phyloP scores from a whole-genome alignment of 2,329 filamentous ascomycete species.

The Dothideomycetes sp. region DNA sequence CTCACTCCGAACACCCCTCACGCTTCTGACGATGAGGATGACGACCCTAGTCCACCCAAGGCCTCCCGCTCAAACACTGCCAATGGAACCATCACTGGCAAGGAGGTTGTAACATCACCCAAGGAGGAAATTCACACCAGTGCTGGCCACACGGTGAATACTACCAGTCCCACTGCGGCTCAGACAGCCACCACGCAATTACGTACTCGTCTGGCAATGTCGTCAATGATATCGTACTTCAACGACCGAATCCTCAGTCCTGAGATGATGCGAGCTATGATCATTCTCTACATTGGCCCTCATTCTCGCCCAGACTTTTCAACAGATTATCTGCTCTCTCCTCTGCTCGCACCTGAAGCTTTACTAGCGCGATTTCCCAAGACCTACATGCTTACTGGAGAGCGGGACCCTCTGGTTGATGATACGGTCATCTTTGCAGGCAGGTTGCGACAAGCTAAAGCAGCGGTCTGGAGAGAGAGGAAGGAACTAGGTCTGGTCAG shows the following conservation, averaged over 20 bases:
- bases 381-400: conserved; percentile 86
- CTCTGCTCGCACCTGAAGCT: conserved; percentile 76
- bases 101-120: conserved; percentile 2
- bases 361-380: conserved; percentile 83
- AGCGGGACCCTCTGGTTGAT: conserved; percentile 89
- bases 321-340: conserved; percentile 82
- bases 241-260: conserved; percentile 90
- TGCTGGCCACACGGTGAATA: conserved; percentile 26
- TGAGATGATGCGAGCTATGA: conserved; percentile 99
- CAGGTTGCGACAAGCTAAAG: conserved; percentile 67
- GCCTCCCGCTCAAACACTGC: conserved; percentile 1
- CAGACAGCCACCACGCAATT: conserved; percentile 40
- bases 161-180: conserved; percentile 1
- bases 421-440: conserved; percentile 96
- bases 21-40: conserved; percentile 63
- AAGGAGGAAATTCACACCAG: conserved; percentile 11
- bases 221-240: conserved; percentile 97
- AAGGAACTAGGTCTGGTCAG: conserved; percentile 45
- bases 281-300: conserved; percentile 91
- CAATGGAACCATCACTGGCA: conserved; percentile 14
- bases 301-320: conserved; percentile 88
- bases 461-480: conserved; percentile 43
- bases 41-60: conserved; percentile 16
- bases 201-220: conserved; percentile 81
- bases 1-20: conserved; percentile 72